Evolutionary conservation across 306 rosid genomes (phyloP).

Genomic region (Pueraria montana): DNA sequence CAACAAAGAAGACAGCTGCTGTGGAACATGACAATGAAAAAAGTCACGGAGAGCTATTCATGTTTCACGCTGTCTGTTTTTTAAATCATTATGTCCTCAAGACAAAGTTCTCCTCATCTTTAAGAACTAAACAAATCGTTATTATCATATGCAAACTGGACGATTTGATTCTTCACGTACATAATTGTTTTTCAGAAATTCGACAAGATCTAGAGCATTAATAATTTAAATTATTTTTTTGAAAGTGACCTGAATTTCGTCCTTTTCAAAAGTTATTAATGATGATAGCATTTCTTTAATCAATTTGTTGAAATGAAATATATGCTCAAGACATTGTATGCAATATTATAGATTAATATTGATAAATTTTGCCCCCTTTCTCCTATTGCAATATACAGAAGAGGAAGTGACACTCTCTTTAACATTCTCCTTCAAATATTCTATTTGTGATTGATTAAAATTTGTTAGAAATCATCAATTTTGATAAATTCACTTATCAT

Average conservation of each 20-base stretch:
- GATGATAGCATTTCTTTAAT: not conserved
- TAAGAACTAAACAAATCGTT: not conserved
- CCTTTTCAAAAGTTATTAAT: not conserved
- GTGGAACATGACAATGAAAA: not conserved
- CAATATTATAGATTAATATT: not conserved
- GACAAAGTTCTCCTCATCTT: not conserved
- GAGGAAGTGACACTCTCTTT: no score
- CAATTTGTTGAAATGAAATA: not conserved
- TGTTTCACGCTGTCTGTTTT: slow-evolving; percentile 8
- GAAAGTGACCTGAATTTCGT: not conserved
- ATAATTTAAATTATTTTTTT: not conserved
- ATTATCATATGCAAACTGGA: not conserved
- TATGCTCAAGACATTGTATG: not conserved
- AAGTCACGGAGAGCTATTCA: slow-evolving; percentile 5
- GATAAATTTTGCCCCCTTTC: not conserved
- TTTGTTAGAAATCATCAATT: no score
- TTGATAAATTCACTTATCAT: no score
- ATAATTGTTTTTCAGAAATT: not conserved
- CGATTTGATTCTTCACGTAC: not conserved
- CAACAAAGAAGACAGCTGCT: not conserved
- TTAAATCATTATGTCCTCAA: not conserved
- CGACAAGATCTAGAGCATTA: not conserved
- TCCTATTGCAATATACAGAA: not conserved
- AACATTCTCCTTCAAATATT: no score
- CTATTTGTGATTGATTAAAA: no score